phyloP scores from a whole-genome alignment of 164 flowering plant genomes.

The Vitis rotundifolia region DNA sequence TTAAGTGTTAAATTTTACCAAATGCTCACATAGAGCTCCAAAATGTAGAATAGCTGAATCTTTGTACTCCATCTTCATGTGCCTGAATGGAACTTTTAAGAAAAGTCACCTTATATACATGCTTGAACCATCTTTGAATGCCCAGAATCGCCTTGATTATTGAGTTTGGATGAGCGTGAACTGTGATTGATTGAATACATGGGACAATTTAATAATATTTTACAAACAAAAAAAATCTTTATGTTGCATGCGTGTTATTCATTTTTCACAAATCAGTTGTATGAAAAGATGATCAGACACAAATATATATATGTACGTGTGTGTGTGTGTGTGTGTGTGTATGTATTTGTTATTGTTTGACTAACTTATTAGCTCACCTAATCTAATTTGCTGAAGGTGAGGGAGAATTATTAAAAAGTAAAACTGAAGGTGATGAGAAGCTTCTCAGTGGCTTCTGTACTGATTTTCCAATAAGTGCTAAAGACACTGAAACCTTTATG shows the following conservation, averaged over 20 bases:
- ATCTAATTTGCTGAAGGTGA: slow-evolving; percentile 6
- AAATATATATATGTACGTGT: not conserved
- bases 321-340: not conserved
- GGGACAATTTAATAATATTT: too few species aligned
- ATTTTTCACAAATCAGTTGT: not conserved
- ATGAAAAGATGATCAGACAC: not conserved
- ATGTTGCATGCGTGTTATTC: not conserved
- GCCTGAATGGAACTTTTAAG: too few species aligned
- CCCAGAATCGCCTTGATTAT: too few species aligned
- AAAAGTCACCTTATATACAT: not conserved
- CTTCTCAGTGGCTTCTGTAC: slow-evolving; percentile 1
- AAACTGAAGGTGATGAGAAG: slow-evolving; percentile 11
- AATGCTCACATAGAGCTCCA: too few species aligned
- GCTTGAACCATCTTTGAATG: not conserved
- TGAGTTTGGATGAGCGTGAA: too few species aligned
- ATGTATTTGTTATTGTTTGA: not conserved
- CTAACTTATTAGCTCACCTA: not conserved
- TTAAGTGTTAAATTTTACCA: too few species aligned
- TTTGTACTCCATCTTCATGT: too few species aligned
- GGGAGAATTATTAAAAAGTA: not conserved
- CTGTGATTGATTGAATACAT: too few species aligned
- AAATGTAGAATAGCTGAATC: too few species aligned
- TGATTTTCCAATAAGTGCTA: slow-evolving; percentile 2
- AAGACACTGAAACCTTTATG: slow-evolving; percentile 12
- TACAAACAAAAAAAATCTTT: not conserved